Evolutionary conservation across 192 early-diverging fungal species (phyloP), one percentile per base, ranked within the genome.

Genomic region (Linnemannia hyalina): DNA sequence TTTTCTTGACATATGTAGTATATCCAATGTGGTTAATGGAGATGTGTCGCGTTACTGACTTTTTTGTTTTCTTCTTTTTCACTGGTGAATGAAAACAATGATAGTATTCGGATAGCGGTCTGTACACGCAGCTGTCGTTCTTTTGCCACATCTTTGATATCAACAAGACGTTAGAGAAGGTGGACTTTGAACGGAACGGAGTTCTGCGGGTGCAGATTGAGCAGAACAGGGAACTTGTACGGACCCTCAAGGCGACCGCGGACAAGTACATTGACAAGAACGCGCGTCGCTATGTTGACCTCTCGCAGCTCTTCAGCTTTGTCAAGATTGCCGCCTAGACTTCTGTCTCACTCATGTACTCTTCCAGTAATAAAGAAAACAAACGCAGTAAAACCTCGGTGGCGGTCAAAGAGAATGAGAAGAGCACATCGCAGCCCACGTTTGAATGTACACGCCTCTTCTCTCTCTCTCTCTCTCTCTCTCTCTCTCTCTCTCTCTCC

Each of bases 101-200:
- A n/a, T 77, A 96, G 93, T 98, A 95, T 80, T 89, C 94, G 40
- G 97, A 98, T 79, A 90, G 88, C 46, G 78, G 75, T 79, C 89
- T 99, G 9, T 96, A 97, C 85, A 95, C 92, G 36, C 97, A 99
- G 90, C 77, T 99, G 38, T 88, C 91, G 70, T 99, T 95, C 80
- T 96, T 92, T 77, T 90, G 92, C 47, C 89, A 90, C 41, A 85
- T 97, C 55, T 96, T 97, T 82, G 89, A 95, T 68, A 68, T 76
- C n/a, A 82, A 92, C 38, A 89, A 92, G 73, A 76, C 88, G 40
- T 68, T 78, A 70, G 52, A 71, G 40, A 88, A 77, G 71, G 60
- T 82, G 55, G 81, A 81, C 40, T 76, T 88, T 72, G 70, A 89
- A 26, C 54, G 75, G 49, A 75, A 70, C 16, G 80, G 80, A 1